A percentile compares a stretch with the other conserved stretches of the same genome.
phyloP scores from a whole-genome alignment of 1,284 basidiomycete species.

The Cutaneotrichosporon spelunceum region DNA sequence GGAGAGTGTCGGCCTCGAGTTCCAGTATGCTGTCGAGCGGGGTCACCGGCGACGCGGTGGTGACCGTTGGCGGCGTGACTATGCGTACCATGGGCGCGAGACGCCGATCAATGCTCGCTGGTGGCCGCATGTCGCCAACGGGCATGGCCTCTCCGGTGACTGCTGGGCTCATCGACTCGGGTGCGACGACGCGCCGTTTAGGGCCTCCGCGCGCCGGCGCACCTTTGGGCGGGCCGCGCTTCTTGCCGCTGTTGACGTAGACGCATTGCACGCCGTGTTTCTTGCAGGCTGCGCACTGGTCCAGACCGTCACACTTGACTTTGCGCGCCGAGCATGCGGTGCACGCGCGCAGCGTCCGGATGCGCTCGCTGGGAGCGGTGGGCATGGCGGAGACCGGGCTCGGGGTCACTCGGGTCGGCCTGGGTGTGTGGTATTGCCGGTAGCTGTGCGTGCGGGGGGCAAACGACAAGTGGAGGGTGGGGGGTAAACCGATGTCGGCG shows the following conservation, averaged over 20 bases:
- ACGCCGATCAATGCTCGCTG: not conserved
- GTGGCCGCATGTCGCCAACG: not conserved
- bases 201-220: slow-evolving; percentile 16
- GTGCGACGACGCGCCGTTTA: not conserved
- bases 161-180: not conserved
- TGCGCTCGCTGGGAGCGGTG: slow-evolving; percentile 5
- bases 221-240: slow-evolving; percentile 24
- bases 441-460: not conserved
- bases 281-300: slow-evolving; percentile 20
- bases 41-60: not conserved
- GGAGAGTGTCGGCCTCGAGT: not conserved
- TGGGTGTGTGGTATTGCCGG: not conserved
- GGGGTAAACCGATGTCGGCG: no score
- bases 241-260: slow-evolving; percentile 17
- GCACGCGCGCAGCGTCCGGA: slow-evolving; percentile 19
- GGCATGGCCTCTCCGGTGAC: not conserved
- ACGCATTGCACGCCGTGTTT: slow-evolving; percentile 16
- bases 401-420: not conserved
- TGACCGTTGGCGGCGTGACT: not conserved
- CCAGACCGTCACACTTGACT: slow-evolving; percentile 22
- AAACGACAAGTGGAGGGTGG: no score
- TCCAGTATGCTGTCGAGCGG: not conserved
- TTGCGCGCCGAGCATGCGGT: slow-evolving; percentile 20
- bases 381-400: not conserved
- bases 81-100: slow-evolving; percentile 5